Conservation (phyloP, 1,284 basidiomycete species). For the Phlebopus sp. region DNA sequence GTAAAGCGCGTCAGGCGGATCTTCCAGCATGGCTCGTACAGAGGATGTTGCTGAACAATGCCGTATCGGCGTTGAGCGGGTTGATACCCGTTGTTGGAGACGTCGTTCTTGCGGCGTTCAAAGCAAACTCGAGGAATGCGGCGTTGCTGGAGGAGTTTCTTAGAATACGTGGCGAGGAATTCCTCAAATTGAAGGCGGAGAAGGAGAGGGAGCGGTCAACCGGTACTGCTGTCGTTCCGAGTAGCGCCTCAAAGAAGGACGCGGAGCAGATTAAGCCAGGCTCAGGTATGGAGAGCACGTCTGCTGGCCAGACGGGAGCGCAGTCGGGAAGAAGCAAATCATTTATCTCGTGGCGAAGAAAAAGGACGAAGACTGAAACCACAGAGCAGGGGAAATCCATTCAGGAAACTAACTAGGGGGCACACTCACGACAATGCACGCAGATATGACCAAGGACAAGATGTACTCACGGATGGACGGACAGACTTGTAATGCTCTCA, state of each 20-base stretch:
- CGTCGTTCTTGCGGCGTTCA: constrained; percentile 70
- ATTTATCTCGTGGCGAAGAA: constrained; percentile 12
- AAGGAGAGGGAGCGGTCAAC: constrained; percentile 23
- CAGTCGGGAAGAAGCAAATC: background rate
- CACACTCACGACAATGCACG: constrained; percentile 1
- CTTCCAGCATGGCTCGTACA: constrained; percentile 63
- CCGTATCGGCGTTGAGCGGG: constrained; percentile 69
- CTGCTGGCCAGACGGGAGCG: background rate
- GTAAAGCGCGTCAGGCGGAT: constrained; percentile 73
- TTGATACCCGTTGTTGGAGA: constrained; percentile 82
- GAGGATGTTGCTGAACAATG: constrained; percentile 81
- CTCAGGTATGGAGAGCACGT: constrained; percentile 35
- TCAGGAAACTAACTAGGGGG: constrained; percentile 17
- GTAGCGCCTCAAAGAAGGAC: constrained; percentile 31
- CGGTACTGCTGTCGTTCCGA: background rate
- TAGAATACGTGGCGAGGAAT: constrained; percentile 64
- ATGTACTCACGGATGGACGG: background rate
- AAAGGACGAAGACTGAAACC: constrained; percentile 1
- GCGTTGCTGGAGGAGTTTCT: constrained; percentile 71
- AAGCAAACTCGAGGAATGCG: constrained; percentile 90
- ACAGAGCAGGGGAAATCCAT: constrained; percentile 23
- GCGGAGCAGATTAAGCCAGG: constrained; percentile 50
- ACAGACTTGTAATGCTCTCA: too few relatives aligned
- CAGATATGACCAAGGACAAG: background rate
- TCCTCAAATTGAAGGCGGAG: constrained; percentile 46